Conservation (phyloP, 331 rosid genomes). For the Rosa hybrid region DNA sequence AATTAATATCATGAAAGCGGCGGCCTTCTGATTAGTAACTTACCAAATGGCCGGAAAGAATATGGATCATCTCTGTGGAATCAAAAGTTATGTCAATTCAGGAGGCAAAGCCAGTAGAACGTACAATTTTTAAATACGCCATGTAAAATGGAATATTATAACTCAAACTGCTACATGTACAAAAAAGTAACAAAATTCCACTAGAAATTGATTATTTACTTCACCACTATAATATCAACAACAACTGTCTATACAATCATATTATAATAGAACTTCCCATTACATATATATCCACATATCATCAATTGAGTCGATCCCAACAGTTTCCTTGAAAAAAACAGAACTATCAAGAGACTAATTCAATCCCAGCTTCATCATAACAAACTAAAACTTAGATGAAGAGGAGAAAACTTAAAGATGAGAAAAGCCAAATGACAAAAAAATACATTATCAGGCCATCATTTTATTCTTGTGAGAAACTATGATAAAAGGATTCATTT, state of each 20-base stretch:
- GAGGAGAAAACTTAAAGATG: not conserved
- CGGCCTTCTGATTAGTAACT: not conserved
- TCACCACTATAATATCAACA: not conserved
- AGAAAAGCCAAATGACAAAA: not conserved
- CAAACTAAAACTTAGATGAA: not conserved
- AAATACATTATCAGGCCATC: not conserved
- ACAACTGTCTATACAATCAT: not conserved
- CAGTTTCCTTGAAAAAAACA: not conserved
- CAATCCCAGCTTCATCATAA: not conserved
- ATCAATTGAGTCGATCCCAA: slow-evolving; percentile 11
- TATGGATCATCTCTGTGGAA: not conserved
- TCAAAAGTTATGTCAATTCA: not conserved
- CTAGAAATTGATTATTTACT: not conserved
- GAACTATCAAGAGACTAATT: slow-evolving; percentile 11
- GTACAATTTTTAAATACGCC: not conserved
- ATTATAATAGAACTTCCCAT: not conserved
- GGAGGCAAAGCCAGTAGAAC: not conserved
- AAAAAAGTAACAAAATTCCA: not conserved
- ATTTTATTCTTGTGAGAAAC: not conserved
- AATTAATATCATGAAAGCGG: not conserved
- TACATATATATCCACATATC: not conserved
- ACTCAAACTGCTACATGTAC: not conserved
- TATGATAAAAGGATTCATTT: not conserved
- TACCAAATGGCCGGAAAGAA: too few species aligned
- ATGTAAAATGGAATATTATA: not conserved